These are phyloP conservation scores for Daldinia sp. DNA, from an alignment of 2,329 filamentous ascomycete species.

Conservation along the genomic window DNA sequence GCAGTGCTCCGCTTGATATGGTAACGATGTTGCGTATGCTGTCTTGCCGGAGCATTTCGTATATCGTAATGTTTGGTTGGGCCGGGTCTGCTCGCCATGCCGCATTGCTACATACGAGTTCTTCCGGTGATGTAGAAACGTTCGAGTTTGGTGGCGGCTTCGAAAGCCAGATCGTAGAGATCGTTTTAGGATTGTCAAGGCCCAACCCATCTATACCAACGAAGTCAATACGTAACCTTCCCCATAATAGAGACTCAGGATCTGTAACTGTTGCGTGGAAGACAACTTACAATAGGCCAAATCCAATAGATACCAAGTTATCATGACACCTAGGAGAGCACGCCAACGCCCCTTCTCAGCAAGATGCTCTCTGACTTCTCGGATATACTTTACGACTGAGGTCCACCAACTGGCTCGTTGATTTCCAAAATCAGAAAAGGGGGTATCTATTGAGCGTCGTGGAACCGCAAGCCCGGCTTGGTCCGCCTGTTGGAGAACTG, in stretches of 20 bases:
- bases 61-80: slow-evolving; percentile 38
- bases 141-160: slow-evolving; percentile 3
- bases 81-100: slow-evolving; percentile 36
- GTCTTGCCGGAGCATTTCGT: slow-evolving; percentile 38
- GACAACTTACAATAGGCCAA: slow-evolving; percentile 23
- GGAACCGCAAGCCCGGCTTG: slow-evolving; percentile 5
- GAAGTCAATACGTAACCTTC: not conserved
- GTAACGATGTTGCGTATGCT: slow-evolving; percentile 43
- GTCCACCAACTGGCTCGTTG: slow-evolving; percentile 10
- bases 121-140: slow-evolving; percentile 7
- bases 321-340: slow-evolving; percentile 52
- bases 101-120: slow-evolving; percentile 12
- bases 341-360: slow-evolving; percentile 47
- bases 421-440: slow-evolving; percentile 9
- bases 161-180: slow-evolving; percentile 44
- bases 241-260: not conserved
- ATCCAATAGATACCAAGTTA: slow-evolving; percentile 56
- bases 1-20: slow-evolving; percentile 43
- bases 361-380: slow-evolving; percentile 40
- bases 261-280: not conserved
- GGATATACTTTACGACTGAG: slow-evolving; percentile 25
- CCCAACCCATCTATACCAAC: slow-evolving; percentile 55
- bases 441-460: slow-evolving; percentile 8
- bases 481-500: slow-evolving; percentile 26
- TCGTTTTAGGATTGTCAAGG: slow-evolving; percentile 51